Conservation (phyloP, 352 stramenopile genomes). For the Phytophthora megakarya region DNA sequence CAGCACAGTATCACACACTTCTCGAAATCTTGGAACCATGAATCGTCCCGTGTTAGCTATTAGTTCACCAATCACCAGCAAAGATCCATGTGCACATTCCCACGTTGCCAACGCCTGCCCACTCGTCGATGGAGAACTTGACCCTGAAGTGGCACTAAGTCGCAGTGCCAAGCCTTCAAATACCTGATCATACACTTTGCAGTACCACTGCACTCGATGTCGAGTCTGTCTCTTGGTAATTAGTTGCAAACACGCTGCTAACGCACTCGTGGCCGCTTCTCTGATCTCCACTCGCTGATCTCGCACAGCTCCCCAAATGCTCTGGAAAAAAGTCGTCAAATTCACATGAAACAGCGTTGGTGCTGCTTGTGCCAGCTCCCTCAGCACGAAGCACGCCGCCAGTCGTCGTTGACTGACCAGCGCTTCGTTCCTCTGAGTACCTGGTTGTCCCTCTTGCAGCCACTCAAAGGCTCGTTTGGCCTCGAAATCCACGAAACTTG, state of each 20-base stretch:
- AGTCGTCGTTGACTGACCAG: constrained; percentile 78
- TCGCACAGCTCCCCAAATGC: constrained; percentile 87
- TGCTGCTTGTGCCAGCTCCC: constrained; percentile 85
- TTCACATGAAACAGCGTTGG: constrained; percentile 92
- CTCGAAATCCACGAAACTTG: constrained; percentile 93
- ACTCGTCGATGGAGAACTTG: constrained; percentile 16
- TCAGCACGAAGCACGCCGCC: constrained; percentile 84
- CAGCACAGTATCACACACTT: constrained; percentile 95
- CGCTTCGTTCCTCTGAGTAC: constrained; percentile 52
- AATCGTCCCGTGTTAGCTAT: constrained; percentile 95
- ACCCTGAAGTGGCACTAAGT: constrained; percentile 20
- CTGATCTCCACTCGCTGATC: constrained; percentile 80
- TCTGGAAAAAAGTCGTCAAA: constrained; percentile 92
- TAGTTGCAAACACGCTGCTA: constrained; percentile 89
- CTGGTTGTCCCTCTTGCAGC: constrained; percentile 57
- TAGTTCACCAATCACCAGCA: constrained; percentile 95
- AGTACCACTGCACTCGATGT: constrained; percentile 92
- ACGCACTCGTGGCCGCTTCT: constrained; percentile 78
- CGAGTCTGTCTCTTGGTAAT: constrained; percentile 83
- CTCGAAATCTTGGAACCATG: constrained; percentile 96
- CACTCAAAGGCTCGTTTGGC: constrained; percentile 91
- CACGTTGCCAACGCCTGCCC: constrained; percentile 47
- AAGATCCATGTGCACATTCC: constrained; percentile 93
- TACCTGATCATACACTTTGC: constrained; percentile 92
- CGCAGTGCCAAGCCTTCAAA: constrained; percentile 68